These are phyloP conservation scores for Penstemon newberryi DNA, from an alignment of 257 asterid species.

Conservation along the genomic window DNA sequence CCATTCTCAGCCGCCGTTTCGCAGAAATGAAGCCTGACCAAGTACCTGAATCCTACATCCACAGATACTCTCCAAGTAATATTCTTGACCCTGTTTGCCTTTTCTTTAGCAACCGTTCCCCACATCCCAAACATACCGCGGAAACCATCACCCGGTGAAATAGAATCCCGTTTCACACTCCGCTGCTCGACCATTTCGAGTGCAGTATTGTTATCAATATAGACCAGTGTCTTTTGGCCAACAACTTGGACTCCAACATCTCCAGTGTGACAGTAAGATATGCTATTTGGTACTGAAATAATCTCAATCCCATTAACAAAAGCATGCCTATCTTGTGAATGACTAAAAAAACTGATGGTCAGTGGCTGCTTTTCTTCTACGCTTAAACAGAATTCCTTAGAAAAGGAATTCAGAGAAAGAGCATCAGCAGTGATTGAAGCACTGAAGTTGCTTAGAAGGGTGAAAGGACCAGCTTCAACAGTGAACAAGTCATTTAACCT, in stretches of 20 bases:
- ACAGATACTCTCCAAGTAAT: conserved; percentile 44
- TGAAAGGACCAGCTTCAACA: conserved; percentile 46
- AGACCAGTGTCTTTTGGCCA: conserved; percentile 46
- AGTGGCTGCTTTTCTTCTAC: conserved; percentile 33
- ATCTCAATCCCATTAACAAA: conserved; percentile 61
- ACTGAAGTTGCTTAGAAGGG: conserved; percentile 46
- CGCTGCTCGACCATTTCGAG: conserved; percentile 54
- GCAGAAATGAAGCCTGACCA: conserved; percentile 60
- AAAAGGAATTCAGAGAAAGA: conserved; percentile 33
- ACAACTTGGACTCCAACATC: conserved; percentile 44
- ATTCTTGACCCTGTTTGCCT: conserved; percentile 23
- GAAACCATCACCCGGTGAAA: conserved; percentile 38
- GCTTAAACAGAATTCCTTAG: conserved; percentile 56
- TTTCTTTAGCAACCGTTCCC: conserved; percentile 25
- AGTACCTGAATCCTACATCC: conserved; percentile 62
- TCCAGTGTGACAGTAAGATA: conserved; percentile 46
- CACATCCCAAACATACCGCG: conserved; percentile 42
- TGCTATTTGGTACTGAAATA: conserved; percentile 36
- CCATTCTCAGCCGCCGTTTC: conserved; percentile 35
- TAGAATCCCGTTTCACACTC: conserved; percentile 46
- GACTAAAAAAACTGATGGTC: conserved; percentile 38
- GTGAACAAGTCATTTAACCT: conserved; percentile 32
- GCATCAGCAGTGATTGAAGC: conserved; percentile 46
- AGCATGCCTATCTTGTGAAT: conserved; percentile 32
- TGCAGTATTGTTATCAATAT: conserved; percentile 53